Evolutionary conservation across 352 stramenopile species (phyloP).

Genomic region (Globisporangium irregulare): DNA sequence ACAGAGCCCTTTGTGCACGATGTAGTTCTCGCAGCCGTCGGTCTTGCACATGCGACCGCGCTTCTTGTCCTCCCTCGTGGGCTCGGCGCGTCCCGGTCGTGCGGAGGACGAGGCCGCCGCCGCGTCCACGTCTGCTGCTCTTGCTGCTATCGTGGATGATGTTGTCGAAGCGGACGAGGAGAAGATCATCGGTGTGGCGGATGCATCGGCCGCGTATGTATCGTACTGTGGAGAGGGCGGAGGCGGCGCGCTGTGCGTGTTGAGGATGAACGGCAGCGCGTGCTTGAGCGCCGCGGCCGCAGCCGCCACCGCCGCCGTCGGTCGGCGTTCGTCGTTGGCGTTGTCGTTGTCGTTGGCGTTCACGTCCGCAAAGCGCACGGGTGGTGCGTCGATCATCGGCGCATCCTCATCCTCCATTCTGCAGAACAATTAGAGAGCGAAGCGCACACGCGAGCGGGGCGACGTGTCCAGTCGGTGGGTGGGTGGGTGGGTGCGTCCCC

Average conservation of each 20-base stretch:
- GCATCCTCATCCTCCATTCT: constrained; percentile 6
- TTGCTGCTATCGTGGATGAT: not conserved
- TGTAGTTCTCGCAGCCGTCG: constrained; percentile 23
- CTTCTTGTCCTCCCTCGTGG: constrained; percentile 16
- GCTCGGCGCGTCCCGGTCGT: not conserved
- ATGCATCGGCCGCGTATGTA: not conserved
- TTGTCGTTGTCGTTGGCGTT: not conserved
- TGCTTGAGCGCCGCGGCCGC: constrained; percentile 5
- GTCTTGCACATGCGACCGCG: constrained; percentile 19
- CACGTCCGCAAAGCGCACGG: not conserved
- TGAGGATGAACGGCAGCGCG: constrained; percentile 17
- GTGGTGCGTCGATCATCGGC: not conserved
- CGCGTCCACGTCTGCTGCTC: not conserved
- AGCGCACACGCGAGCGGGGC: not conserved
- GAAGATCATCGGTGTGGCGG: not conserved
- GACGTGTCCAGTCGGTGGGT: not conserved
- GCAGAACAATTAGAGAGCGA: constrained; percentile 4
- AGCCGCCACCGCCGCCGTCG: not conserved
- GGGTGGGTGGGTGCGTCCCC: not conserved
- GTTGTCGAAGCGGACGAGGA: not conserved
- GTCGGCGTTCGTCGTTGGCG: not conserved
- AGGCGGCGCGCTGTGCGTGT: not conserved
- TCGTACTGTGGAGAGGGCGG: not conserved
- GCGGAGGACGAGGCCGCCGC: not conserved
- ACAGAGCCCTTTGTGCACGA: constrained; percentile 24